Percentiles rank a stretch among this genome's conserved stretches.
Evolutionary conservation across 1,139 yeast species (phyloP).

Genomic region (Meyerozyma carpophila): DNA sequence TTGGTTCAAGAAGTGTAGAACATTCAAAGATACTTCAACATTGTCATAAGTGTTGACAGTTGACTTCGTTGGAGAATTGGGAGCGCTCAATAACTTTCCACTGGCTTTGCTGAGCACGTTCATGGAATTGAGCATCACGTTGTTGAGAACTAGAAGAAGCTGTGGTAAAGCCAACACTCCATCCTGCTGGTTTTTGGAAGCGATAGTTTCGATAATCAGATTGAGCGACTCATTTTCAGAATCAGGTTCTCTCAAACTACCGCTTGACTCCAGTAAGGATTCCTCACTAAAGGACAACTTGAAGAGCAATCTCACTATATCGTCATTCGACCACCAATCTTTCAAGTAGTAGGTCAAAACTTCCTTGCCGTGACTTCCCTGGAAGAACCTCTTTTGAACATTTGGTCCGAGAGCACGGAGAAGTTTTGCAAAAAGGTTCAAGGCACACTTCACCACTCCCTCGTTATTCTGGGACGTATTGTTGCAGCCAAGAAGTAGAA

Average conservation of each 20-base stretch:
- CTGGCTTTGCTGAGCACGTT: conserved; percentile 24
- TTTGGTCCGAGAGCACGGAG: conserved; percentile 43
- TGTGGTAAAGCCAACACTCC: conserved; percentile 32
- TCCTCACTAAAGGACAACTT: conserved; percentile 38
- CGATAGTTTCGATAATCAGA: background rate
- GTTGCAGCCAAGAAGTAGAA: conserved; percentile 45
- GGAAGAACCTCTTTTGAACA: conserved; percentile 45
- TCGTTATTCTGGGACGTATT: conserved; percentile 13
- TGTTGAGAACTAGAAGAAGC: conserved; percentile 33
- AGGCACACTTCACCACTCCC: conserved; percentile 39
- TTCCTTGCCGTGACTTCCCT: conserved; percentile 48
- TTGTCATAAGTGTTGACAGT: conserved; percentile 8
- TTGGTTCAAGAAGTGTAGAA: conserved; percentile 30
- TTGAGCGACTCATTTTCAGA: conserved; percentile 1
- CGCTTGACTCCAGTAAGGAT: background rate
- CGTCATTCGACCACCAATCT: conserved; percentile 43
- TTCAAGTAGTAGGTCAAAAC: conserved; percentile 43
- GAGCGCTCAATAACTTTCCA: conserved; percentile 36
- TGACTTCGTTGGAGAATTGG: conserved; percentile 24
- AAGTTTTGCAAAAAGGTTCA: conserved; percentile 46
- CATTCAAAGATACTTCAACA: conserved; percentile 24
- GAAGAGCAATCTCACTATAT: conserved; percentile 27
- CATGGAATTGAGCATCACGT: conserved; percentile 34
- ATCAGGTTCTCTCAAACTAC: conserved; percentile 2
- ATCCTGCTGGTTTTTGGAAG: background rate